Evolutionary conservation across 2,329 filamentous ascomycete species (phyloP).

Genomic region (Chrysoporthe deuterocubensis): DNA sequence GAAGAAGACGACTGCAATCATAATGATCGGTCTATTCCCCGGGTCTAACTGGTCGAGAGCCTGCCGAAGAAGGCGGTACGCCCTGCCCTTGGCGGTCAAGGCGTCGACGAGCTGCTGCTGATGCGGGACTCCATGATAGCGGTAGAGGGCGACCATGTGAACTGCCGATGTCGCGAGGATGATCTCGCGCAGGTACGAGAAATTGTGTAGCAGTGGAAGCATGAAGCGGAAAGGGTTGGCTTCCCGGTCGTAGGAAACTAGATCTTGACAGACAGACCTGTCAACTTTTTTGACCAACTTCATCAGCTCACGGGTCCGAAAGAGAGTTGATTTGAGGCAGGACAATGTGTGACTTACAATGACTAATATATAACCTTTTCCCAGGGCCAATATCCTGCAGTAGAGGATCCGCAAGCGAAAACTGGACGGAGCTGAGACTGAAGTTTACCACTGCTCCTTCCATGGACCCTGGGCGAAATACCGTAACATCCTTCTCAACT

Average conservation of each 20-base stretch:
- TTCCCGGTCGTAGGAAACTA: slow-evolving; percentile 50
- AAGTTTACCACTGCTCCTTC: not conserved
- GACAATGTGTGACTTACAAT: slow-evolving; percentile 46
- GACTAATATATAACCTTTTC: slow-evolving; percentile 52
- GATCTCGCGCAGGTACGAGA: slow-evolving; percentile 50
- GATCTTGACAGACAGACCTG: slow-evolving; percentile 55
- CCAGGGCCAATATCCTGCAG: slow-evolving; percentile 55
- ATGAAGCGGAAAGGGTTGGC: slow-evolving; percentile 52
- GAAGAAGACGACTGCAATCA: slow-evolving; percentile 53
- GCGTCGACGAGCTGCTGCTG: slow-evolving; percentile 45
- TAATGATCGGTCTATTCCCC: slow-evolving; percentile 40
- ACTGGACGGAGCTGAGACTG: not conserved
- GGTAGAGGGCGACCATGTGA: slow-evolving; percentile 50
- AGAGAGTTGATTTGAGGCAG: too few relatives aligned
- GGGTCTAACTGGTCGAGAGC: slow-evolving; percentile 45
- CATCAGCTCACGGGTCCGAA: not conserved
- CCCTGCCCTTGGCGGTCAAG: slow-evolving; percentile 50
- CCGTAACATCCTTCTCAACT: not conserved
- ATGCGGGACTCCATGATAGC: slow-evolving; percentile 36
- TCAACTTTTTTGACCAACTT: slow-evolving; percentile 42
- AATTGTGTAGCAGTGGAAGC: slow-evolving; percentile 45
- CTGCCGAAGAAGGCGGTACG: slow-evolving; percentile 45
- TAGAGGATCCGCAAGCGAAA: slow-evolving; percentile 51
- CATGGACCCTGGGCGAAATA: not conserved
- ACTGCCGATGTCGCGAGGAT: slow-evolving; percentile 54